Evolutionary conservation across 768 basidiomycete genomes (phyloP), one percentile per base, ranked within the genome.

Genomic region (Hypholoma fasciculare): DNA sequence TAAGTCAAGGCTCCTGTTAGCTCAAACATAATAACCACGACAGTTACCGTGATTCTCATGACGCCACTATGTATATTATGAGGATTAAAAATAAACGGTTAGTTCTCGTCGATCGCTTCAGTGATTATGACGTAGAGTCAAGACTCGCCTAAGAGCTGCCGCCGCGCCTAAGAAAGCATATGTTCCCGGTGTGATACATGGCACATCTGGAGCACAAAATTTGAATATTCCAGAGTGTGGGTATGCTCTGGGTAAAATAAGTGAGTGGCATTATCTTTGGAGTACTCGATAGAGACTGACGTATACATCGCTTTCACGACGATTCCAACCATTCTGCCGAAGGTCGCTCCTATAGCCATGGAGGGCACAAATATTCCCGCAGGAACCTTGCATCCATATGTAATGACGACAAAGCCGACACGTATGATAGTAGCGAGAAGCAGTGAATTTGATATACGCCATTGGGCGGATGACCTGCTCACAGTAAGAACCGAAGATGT

Each of bases 11-110:
- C 96, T 12, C 97, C 97, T 3, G 97, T 99, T 17, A 99, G 80
- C 67, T 98, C 96, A 70, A 98, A 98, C 95, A 99, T 98, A 72
- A 99, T 96, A 37, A 98, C 97, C 7, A 98, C 97, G 5, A 99
- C 95, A 0, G 96, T 94, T 26, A 98, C 94, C 0, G 97, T 99
- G 57, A 98, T 92, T 64, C 96, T 84, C 84, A 98, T 99, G 53
- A 98, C 87, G 36, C 97, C 96, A 54, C 97, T 96, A 66, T 36
- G 66, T 36, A 47, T 54, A 53, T 39, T 47, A 48, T 42, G 37
- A 49, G 42, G 13, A 56, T 49, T 30, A 34, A 34, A 9, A 34
- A 57, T 34, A 20, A 34, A 56, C 44, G 54, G 57, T 17, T 54
- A 17, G 19, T 36, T 50, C 46, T 52, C 30, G 17, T 4, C 14